Evolutionary conservation across 2,329 filamentous ascomycete species (phyloP).

Genomic region (Venturia nashicola): DNA sequence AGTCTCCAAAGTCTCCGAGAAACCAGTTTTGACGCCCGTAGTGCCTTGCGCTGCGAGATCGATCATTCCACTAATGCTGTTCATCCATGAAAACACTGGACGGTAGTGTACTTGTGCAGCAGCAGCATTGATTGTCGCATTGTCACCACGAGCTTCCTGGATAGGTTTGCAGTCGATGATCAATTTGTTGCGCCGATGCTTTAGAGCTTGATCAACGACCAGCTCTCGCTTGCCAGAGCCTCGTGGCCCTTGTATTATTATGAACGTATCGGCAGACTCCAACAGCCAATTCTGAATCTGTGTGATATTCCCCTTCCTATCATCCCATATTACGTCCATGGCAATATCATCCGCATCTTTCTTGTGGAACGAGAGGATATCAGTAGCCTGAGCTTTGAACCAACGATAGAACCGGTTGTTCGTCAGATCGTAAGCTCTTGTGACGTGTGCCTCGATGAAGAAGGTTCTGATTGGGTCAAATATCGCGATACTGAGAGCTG

Average conservation of each 20-base stretch:
- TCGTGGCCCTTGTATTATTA: slow-evolving; percentile 82
- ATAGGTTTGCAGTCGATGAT: slow-evolving; percentile 89
- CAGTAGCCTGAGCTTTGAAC: slow-evolving; percentile 62
- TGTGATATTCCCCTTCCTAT: slow-evolving; percentile 69
- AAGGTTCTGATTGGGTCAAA: slow-evolving; percentile 93
- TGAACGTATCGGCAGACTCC: slow-evolving; percentile 82
- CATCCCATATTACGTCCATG: slow-evolving; percentile 75
- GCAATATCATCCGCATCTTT: slow-evolving; percentile 52
- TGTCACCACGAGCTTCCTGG: slow-evolving; percentile 80
- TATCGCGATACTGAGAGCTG: slow-evolving; percentile 70
- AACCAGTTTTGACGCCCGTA: slow-evolving; percentile 86
- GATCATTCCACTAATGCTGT: slow-evolving; percentile 82
- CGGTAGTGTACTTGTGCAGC: slow-evolving; percentile 78
- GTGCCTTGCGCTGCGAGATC: slow-evolving; percentile 90
- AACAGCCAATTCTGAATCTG: slow-evolving; percentile 76
- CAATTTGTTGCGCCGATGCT: slow-evolving; percentile 63
- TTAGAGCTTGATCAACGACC: slow-evolving; percentile 71
- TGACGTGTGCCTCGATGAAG: slow-evolving; percentile 81
- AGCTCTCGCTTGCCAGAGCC: slow-evolving; percentile 87
- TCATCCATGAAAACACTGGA: slow-evolving; percentile 93
- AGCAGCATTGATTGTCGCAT: slow-evolving; percentile 68
- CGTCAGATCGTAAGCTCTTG: slow-evolving; percentile 59
- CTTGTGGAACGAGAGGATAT: slow-evolving; percentile 47
- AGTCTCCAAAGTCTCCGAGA: slow-evolving; percentile 82
- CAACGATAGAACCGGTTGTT: slow-evolving; percentile 66